Percentiles rank a stretch among this genome's conserved stretches.
phyloP scores from a whole-genome alignment of 2,329 filamentous ascomycete species.

The Periconia sp. region DNA sequence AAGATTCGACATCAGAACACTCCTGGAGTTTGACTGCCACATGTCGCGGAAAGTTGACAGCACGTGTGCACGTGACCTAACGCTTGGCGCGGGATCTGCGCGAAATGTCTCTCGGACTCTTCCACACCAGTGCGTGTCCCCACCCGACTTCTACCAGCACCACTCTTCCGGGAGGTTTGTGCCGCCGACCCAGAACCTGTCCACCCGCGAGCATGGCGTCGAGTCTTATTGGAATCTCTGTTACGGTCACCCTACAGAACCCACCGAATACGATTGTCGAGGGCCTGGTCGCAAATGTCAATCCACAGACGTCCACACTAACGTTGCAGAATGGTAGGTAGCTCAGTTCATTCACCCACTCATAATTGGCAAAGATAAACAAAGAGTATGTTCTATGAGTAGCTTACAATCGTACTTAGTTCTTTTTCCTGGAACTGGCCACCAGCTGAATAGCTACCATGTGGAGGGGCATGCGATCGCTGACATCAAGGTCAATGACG shows the following conservation, averaged over 20 bases:
- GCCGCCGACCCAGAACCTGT: slow-evolving; percentile 1
- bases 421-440: slow-evolving; percentile 57
- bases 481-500: slow-evolving; percentile 57
- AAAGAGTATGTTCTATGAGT: neutral
- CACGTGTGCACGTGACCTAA: slow-evolving; percentile 6
- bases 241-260: slow-evolving; percentile 70
- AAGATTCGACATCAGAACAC: no score
- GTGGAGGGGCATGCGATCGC: slow-evolving; percentile 61
- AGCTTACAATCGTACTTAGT: slow-evolving; percentile 35
- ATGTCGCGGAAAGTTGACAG: no score
- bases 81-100: slow-evolving; percentile 3
- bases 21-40: no score
- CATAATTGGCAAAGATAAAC: neutral
- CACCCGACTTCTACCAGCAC: neutral
- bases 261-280: slow-evolving; percentile 66
- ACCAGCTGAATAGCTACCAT: slow-evolving; percentile 55
- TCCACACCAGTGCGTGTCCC: neutral
- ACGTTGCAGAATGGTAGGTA: slow-evolving; percentile 70
- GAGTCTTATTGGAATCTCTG: slow-evolving; percentile 74
- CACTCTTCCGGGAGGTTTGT: neutral
- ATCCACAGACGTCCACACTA: slow-evolving; percentile 63
- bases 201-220: slow-evolving; percentile 57
- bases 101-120: neutral
- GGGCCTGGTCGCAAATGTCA: slow-evolving; percentile 70
- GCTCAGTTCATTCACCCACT: neutral